Evolutionary conservation across 192 early-diverging fungal genomes (phyloP).

Genomic region (Thamnidium elegans): DNA sequence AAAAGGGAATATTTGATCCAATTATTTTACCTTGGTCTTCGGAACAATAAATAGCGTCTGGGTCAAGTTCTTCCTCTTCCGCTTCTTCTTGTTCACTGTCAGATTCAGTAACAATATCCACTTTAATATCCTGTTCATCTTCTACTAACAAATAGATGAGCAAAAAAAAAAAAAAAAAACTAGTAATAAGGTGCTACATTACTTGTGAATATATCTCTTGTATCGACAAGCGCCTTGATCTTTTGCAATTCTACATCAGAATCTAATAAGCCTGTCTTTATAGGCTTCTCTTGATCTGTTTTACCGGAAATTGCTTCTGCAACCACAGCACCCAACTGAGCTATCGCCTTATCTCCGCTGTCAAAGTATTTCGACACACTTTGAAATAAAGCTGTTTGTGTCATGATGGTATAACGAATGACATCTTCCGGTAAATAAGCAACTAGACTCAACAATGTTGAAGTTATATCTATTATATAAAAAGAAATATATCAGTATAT

Average conservation of each 20-base stretch:
- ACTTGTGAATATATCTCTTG: not conserved
- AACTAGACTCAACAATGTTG: slow-evolving; percentile 2
- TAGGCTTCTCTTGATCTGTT: not conserved
- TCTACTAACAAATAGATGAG: not conserved
- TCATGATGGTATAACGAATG: not conserved
- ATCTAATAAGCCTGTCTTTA: slow-evolving; percentile 13
- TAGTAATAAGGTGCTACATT: not conserved
- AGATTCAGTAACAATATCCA: not conserved
- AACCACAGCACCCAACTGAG: slow-evolving; percentile 14
- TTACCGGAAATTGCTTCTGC: slow-evolving; percentile 2
- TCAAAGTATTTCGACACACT: slow-evolving; percentile 1
- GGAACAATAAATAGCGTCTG: slow-evolving; percentile 7
- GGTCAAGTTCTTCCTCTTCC: slow-evolving; percentile 15
- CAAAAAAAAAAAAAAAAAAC: not conserved
- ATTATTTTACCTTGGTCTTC: not conserved
- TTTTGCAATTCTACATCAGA: not conserved
- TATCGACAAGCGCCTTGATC: not conserved
- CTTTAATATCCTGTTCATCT: not conserved
- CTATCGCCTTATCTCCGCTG: slow-evolving; percentile 1
- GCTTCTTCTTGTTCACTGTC: not conserved
- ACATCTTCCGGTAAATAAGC: slow-evolving; percentile 4
- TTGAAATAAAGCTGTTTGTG: not conserved
- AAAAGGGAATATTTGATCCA: too few relatives aligned
- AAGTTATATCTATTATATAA: slow-evolving; percentile 8
- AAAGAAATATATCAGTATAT: not conserved